Percentiles rank a stretch among this genome's conserved stretches.
These are phyloP conservation scores for Endocladia muricata DNA, from an alignment of 31 red algal species.

Conservation along the genomic window DNA sequence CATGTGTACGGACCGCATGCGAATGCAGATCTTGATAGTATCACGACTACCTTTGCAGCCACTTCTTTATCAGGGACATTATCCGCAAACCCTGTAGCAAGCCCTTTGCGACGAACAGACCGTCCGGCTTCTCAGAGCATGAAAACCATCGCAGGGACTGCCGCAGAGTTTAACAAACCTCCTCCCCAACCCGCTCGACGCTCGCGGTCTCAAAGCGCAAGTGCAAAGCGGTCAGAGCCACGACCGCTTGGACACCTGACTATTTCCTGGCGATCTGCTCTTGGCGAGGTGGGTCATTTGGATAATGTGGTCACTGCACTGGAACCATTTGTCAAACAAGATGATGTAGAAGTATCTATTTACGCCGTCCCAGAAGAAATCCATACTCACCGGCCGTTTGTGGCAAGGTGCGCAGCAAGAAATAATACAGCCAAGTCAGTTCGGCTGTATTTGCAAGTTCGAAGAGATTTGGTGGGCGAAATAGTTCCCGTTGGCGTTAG, in stretches of 20 bases:
- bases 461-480: constrained; percentile 62
- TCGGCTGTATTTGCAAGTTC: constrained; percentile 63
- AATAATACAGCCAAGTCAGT: constrained; percentile 34
- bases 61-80: background rate
- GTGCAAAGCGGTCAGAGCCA: background rate
- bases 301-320: constrained; percentile 31
- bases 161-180: background rate
- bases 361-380: constrained; percentile 60
- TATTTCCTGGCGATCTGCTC: constrained; percentile 55
- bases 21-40: background rate
- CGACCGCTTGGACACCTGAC: constrained; percentile 42
- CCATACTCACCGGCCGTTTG: constrained; percentile 57
- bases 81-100: background rate
- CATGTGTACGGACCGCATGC: constrained; percentile 36
- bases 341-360: constrained; percentile 50
- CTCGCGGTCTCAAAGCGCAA: background rate
- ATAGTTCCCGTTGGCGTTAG: constrained; percentile 71
- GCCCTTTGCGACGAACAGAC: background rate
- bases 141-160: background rate
- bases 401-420: constrained; percentile 41
- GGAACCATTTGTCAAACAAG: constrained; percentile 7
- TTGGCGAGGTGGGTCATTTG: constrained; percentile 52
- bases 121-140: background rate
- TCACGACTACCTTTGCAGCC: background rate
- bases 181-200: background rate